Base-by-base conservation (phyloP, 169 alveolate genomes). In the Cyclospora cayetanensis region DNA sequence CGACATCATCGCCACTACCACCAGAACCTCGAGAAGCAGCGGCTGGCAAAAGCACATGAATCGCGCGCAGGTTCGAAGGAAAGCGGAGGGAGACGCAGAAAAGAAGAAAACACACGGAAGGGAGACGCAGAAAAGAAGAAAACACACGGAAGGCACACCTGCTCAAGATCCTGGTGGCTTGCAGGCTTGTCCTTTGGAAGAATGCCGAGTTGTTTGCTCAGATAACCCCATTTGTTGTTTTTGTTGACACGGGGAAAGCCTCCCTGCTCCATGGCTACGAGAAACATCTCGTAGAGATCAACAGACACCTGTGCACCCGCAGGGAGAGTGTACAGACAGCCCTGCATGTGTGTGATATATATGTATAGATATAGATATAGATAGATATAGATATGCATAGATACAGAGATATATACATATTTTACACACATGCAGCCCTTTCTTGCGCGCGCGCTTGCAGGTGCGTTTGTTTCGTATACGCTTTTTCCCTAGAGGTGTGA, bases 241-340 rank as follows among this genome's bases (percentile, higher is more conserved):
- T 90, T 90, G 84, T 90, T 90, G 43, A 90, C 41, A 4, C 93
- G 77, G 7, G 93, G 93, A 50, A 90, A 90, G 43, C 93, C 93
- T 9, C 93, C 93, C 68, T 90, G 93, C 46, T 43, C 34, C 93
- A 90, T 90, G 31, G 93, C 91, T 7, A 52, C 41, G 37, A 83
- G 9, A 63, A 83, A 83, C 91, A 83, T 83, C 3, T 83, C 91
- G 66, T 83, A 83, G 35, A 83, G 27, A 39, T 83, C 91, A 7
- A 83, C 82, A n/a, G 27, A n/a, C 34, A 72, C 84, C 84, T 72
- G 63, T n/a, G n/a, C n/a, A n/a, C n/a, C n/a, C n/a, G n/a, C n/a
- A n/a, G n/a, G n/a, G n/a, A n/a, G n/a, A n/a, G n/a, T n/a, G n/a
- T n/a, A n/a, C n/a, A n/a, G n/a, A n/a, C n/a, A n/a, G n/a, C n/a